These are phyloP conservation scores for barrel medic (Medicago truncatula) DNA, from an alignment of 306 rosid species.

Conservation along the genomic window DNA sequence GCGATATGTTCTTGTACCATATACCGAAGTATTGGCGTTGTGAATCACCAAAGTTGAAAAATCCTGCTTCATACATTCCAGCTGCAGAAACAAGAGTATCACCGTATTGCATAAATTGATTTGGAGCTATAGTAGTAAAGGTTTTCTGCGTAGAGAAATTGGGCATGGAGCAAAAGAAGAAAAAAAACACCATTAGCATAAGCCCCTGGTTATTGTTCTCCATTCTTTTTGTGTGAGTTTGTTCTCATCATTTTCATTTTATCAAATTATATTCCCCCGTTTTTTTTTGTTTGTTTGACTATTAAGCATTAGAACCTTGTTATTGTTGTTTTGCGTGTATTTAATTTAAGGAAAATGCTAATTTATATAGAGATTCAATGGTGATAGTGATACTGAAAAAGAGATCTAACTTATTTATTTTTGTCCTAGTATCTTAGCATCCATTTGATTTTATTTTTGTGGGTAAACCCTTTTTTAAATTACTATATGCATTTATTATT, in stretches of 20 bases:
- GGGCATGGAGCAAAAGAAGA: background rate
- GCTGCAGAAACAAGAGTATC: constrained; percentile 38
- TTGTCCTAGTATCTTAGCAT: too few species aligned
- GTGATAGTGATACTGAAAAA: too few species aligned
- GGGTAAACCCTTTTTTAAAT: too few species aligned
- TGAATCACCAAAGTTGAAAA: constrained; percentile 37
- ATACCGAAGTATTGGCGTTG: constrained; percentile 35
- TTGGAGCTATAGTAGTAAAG: background rate
- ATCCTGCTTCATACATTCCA: constrained; percentile 43
- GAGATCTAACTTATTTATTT: too few species aligned
- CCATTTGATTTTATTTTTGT: too few species aligned
- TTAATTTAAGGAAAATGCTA: too few species aligned
- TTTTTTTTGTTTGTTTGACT: too few species aligned
- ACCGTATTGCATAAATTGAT: constrained; percentile 8
- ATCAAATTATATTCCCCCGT: background rate
- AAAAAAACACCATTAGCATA: background rate
- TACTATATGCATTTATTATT: too few species aligned
- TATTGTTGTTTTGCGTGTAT: too few species aligned
- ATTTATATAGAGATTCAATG: too few species aligned
- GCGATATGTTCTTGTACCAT: constrained; percentile 39
- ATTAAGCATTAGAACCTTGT: too few species aligned
- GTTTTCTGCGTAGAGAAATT: background rate
- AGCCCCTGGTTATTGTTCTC: background rate
- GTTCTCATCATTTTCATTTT: background rate
- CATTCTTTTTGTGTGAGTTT: background rate